These are phyloP conservation scores for Tilletia indica DNA, from an alignment of 1,284 basidiomycete species.

Conservation along the genomic window DNA sequence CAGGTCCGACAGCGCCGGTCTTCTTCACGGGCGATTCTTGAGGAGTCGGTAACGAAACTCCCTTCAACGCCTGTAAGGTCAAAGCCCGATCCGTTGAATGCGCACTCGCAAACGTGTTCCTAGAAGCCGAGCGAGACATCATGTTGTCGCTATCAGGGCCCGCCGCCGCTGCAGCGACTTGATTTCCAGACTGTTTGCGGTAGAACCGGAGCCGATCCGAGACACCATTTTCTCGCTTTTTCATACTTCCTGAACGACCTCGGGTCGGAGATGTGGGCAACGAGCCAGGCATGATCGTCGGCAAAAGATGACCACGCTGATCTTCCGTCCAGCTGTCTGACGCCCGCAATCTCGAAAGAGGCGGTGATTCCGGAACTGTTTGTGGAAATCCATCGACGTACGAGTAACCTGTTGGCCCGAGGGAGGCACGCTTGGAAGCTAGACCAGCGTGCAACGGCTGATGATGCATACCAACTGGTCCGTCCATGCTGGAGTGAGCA, in stretches of 20 bases:
- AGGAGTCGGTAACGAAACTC: not conserved
- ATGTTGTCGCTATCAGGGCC: not conserved
- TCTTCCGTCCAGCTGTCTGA: conserved; percentile 8
- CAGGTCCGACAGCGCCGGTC: not conserved
- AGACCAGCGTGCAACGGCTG: not conserved
- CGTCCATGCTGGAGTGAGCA: not conserved
- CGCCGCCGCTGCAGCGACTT: no score
- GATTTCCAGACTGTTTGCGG: not conserved
- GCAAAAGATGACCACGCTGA: not conserved
- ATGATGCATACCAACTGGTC: not conserved
- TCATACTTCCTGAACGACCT: not conserved
- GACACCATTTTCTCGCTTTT: not conserved
- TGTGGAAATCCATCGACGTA: not conserved
- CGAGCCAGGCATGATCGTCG: not conserved
- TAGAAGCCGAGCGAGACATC: not conserved
- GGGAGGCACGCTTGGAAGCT: not conserved
- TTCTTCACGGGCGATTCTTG: not conserved
- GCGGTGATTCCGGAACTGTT: not conserved
- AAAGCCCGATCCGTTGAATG: conserved; percentile 2
- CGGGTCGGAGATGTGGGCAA: not conserved
- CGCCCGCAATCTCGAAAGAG: not conserved
- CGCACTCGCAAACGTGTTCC: not conserved
- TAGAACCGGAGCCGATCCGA: conserved; percentile 7
- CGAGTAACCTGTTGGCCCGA: not conserved
- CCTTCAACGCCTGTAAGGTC: not conserved